These are phyloP conservation scores for Kodamaea laetipori DNA, from an alignment of 805 yeast genomes.

Conservation along the genomic window DNA sequence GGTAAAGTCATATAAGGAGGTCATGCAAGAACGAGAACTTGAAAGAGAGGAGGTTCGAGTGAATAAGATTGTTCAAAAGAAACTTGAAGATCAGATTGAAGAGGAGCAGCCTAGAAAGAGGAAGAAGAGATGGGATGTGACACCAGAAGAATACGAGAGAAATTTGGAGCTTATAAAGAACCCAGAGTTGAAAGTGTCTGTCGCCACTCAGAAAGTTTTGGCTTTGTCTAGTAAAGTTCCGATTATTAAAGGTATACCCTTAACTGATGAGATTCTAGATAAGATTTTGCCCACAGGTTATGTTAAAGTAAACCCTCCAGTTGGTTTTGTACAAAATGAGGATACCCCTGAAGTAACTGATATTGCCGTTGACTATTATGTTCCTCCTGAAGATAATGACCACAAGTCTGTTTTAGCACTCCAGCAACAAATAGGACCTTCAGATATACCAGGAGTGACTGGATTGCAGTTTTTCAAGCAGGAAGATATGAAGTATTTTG, in stretches of 20 bases:
- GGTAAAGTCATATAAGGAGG: slow-evolving; percentile 40
- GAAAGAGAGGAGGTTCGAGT: slow-evolving; percentile 39
- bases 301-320: slow-evolving; percentile 46
- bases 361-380: slow-evolving; percentile 38
- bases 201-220: slow-evolving; percentile 23
- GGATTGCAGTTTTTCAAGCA: slow-evolving; percentile 71
- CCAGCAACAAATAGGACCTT: slow-evolving; percentile 38
- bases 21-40: slow-evolving; percentile 42
- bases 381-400: slow-evolving; percentile 50
- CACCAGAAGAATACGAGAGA: slow-evolving; percentile 34
- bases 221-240: slow-evolving; percentile 25
- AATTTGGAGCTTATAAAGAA: slow-evolving; percentile 6
- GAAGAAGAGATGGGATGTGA: slow-evolving; percentile 50
- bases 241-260: slow-evolving; percentile 29
- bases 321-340: slow-evolving; percentile 35
- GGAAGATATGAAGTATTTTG: slow-evolving; percentile 72
- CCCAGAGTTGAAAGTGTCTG: background rate
- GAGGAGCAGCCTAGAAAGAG: slow-evolving; percentile 23
- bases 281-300: slow-evolving; percentile 57
- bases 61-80: slow-evolving; percentile 25
- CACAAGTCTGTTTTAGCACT: slow-evolving; percentile 22
- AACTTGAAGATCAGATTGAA: slow-evolving; percentile 17
- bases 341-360: slow-evolving; percentile 39
- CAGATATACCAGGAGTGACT: slow-evolving; percentile 63
- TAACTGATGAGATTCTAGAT: slow-evolving; percentile 51